phyloP scores from a whole-genome alignment of 345 rosid genomes.

The Sonneratia caseolaris region DNA sequence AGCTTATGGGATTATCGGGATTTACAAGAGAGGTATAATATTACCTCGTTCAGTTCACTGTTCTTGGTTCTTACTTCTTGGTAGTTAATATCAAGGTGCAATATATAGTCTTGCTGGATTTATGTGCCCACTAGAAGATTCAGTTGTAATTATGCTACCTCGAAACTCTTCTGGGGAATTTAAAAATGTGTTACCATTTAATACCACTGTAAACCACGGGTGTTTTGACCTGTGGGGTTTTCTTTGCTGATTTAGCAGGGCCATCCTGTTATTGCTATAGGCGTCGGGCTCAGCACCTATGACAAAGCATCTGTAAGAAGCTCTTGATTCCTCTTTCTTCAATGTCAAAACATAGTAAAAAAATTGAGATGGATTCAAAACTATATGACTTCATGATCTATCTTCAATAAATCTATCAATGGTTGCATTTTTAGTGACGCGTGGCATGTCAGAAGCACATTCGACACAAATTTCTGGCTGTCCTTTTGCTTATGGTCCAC shows the following conservation, averaged over 20 bases:
- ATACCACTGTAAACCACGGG: background rate
- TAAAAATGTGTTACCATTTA: background rate
- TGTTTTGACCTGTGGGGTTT: background rate
- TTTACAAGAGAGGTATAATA: constrained; percentile 71
- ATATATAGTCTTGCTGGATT: too few relatives aligned
- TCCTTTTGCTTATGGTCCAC: too few relatives aligned
- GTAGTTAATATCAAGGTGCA: too few relatives aligned
- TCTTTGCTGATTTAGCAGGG: constrained; percentile 38
- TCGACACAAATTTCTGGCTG: too few relatives aligned
- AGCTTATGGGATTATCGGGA: constrained; percentile 86
- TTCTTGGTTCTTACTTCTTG: background rate
- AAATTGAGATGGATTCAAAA: background rate
- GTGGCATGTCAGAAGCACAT: too few relatives aligned
- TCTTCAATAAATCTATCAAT: background rate
- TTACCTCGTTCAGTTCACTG: background rate
- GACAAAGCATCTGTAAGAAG: constrained; percentile 88
- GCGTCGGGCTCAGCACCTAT: constrained; percentile 86
- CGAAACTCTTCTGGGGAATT: background rate
- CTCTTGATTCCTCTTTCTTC: background rate
- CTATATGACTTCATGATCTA: background rate
- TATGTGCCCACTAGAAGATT: too few relatives aligned
- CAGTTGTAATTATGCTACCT: background rate
- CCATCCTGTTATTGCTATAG: constrained; percentile 78
- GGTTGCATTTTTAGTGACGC: background rate
- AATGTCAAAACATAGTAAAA: background rate